Conservation (phyloP, 1,139 yeast species). For the Insectozyma bohioensis region DNA sequence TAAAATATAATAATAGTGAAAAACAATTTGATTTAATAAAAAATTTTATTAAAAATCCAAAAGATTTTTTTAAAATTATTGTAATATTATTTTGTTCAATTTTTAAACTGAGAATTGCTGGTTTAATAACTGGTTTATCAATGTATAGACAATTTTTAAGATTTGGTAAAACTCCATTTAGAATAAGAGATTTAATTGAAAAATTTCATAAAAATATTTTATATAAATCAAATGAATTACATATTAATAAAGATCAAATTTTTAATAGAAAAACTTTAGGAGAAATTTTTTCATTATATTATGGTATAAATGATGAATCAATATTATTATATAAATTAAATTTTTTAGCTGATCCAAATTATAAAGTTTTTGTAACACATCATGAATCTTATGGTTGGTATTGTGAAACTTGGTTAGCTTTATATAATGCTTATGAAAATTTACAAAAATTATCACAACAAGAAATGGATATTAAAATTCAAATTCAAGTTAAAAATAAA, state of each 20-base stretch:
- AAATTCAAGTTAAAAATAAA: slow-evolving; percentile 39
- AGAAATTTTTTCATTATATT: slow-evolving; percentile 55
- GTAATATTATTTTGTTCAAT: slow-evolving; percentile 30
- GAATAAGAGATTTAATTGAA: slow-evolving; percentile 32
- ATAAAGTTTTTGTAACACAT: slow-evolving; percentile 38
- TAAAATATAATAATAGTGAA: slow-evolving; percentile 33
- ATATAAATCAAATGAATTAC: slow-evolving; percentile 13
- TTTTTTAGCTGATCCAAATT: slow-evolving; percentile 39
- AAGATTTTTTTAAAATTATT: slow-evolving; percentile 37
- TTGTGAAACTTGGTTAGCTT: slow-evolving; percentile 54
- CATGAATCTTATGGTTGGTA: slow-evolving; percentile 70
- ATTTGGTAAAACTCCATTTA: slow-evolving; percentile 71
- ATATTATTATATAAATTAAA: slow-evolving; percentile 54
- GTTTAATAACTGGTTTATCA: slow-evolving; percentile 52
- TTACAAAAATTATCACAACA: slow-evolving; percentile 40
- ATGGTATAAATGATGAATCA: slow-evolving; percentile 63
- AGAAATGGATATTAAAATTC: slow-evolving; percentile 43
- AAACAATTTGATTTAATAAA: slow-evolving; percentile 35
- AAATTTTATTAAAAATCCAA: slow-evolving; percentile 44
- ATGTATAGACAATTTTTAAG: slow-evolving; percentile 67
- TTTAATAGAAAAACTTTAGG: slow-evolving; percentile 44
- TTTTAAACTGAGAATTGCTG: slow-evolving; percentile 33
- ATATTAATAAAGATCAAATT: slow-evolving; percentile 28
- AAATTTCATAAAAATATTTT: slow-evolving; percentile 19
- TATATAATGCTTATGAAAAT: slow-evolving; percentile 47